A percentile compares a stretch with the other conserved stretches of the same genome.
These are phyloP conservation scores for Puccinia coronata DNA, from an alignment of 1,284 basidiomycete species.

Conservation along the genomic window DNA sequence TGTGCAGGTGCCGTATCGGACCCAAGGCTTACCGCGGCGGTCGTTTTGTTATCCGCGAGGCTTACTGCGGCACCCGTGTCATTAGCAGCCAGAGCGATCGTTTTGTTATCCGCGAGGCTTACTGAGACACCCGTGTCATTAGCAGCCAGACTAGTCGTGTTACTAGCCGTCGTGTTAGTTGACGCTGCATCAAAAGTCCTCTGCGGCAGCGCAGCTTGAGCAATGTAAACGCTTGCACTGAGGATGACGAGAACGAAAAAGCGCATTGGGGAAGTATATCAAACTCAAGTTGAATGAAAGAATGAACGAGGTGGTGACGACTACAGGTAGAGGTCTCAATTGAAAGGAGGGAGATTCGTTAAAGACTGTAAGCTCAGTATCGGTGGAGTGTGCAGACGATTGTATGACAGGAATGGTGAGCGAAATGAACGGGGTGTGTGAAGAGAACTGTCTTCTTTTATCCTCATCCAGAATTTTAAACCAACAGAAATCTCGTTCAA, in stretches of 20 bases:
- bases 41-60: neutral
- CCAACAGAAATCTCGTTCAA: neutral
- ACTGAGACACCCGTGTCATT: no score
- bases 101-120: neutral
- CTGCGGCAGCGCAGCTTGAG: neutral
- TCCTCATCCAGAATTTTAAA: neutral
- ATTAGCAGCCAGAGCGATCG: no score
- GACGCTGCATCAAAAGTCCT: no score
- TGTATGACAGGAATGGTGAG: constrained; percentile 1
- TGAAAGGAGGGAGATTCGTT: neutral
- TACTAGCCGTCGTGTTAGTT: neutral
- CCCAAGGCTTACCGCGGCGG: no score
- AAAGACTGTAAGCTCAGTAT: neutral
- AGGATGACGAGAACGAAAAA: neutral
- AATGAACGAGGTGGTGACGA: neutral
- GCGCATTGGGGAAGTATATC: neutral
- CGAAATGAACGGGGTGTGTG: neutral
- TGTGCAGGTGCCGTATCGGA: no score
- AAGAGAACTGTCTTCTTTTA: neutral
- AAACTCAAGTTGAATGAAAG: neutral
- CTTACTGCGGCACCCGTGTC: no score
- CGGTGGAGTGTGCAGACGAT: neutral
- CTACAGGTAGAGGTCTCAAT: neutral
- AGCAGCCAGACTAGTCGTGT: neutral
- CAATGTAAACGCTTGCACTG: neutral